Percentiles rank a stretch among this genome's conserved stretches.
phyloP scores from a whole-genome alignment of 768 basidiomycete genomes.

The Boletales sp. region DNA sequence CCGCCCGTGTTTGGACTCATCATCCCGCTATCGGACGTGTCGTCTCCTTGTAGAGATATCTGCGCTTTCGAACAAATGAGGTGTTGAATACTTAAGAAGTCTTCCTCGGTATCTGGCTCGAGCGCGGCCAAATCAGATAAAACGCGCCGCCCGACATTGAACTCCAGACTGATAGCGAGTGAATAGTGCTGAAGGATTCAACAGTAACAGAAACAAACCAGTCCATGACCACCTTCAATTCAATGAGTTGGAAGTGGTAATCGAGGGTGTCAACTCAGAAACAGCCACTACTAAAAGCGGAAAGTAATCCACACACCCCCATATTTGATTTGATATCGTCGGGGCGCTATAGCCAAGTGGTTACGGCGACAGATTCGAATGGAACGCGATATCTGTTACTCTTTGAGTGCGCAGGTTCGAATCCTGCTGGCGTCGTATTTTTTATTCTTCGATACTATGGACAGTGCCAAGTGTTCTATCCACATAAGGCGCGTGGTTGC shows the following conservation, averaged over 20 bases:
- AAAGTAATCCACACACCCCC: not conserved
- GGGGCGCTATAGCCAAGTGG: slow-evolving; percentile 68
- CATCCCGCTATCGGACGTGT: slow-evolving; percentile 15
- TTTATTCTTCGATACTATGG: not conserved
- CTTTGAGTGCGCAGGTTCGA: slow-evolving; percentile 40
- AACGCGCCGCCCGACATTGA: slow-evolving; percentile 75
- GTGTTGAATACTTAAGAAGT: slow-evolving; percentile 46
- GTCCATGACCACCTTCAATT: slow-evolving; percentile 38
- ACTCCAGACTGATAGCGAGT: slow-evolving; percentile 53
- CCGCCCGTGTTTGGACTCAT: slow-evolving; percentile 17
- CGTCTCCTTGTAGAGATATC: slow-evolving; percentile 29
- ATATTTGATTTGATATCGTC: no score
- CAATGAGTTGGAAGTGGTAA: no score
- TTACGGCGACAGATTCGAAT: slow-evolving; percentile 75
- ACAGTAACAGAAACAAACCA: slow-evolving; percentile 34
- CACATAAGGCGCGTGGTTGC: no score
- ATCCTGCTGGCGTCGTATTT: slow-evolving; percentile 38
- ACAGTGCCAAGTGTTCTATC: no score
- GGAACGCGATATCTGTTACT: slow-evolving; percentile 31
- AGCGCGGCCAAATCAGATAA: slow-evolving; percentile 68
- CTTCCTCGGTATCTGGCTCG: slow-evolving; percentile 45
- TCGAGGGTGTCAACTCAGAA: no score
- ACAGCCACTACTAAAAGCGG: slow-evolving; percentile 4
- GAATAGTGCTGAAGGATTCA: not conserved
- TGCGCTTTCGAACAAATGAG: slow-evolving; percentile 62